Conservation (phyloP, 192 early-diverging fungal genomes). For the Thamnidium elegans region DNA sequence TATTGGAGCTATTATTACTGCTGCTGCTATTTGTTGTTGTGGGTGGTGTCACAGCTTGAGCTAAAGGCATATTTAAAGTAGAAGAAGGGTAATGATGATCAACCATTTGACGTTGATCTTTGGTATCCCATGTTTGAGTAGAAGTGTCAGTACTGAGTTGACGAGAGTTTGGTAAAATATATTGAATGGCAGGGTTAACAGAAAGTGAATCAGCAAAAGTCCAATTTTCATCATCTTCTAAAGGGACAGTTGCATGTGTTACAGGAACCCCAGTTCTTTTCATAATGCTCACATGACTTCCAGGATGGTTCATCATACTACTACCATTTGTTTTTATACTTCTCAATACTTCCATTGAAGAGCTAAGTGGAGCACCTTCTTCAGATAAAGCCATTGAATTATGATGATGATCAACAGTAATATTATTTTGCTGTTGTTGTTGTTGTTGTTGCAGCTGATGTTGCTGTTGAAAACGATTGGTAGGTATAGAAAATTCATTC, state of each 20-base stretch:
- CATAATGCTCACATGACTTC: not conserved
- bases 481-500: constrained; percentile 31
- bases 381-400: not conserved
- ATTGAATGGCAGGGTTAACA: constrained; percentile 26
- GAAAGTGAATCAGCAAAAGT: constrained; percentile 26
- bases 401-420: too few species aligned
- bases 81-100: constrained; percentile 30
- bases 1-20: not conserved
- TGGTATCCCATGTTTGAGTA: constrained; percentile 11
- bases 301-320: constrained; percentile 18
- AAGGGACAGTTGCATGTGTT: constrained; percentile 20
- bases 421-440: constrained; percentile 4
- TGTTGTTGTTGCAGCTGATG: constrained; percentile 8
- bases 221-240: constrained; percentile 16
- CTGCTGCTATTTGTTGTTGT: not conserved
- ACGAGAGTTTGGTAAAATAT: constrained; percentile 22
- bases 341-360: constrained; percentile 32
- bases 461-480: constrained; percentile 1
- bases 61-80: constrained; percentile 23
- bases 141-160: constrained; percentile 27
- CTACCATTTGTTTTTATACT: constrained; percentile 31
- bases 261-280: not conserved
- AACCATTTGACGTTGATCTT: not conserved
- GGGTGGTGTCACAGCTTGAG: constrained; percentile 17
- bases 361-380: constrained; percentile 17